Evolutionary conservation across 1,284 basidiomycete species (phyloP), one percentile per base, ranked within the genome.

Genomic region (Ganoderma boninense): DNA sequence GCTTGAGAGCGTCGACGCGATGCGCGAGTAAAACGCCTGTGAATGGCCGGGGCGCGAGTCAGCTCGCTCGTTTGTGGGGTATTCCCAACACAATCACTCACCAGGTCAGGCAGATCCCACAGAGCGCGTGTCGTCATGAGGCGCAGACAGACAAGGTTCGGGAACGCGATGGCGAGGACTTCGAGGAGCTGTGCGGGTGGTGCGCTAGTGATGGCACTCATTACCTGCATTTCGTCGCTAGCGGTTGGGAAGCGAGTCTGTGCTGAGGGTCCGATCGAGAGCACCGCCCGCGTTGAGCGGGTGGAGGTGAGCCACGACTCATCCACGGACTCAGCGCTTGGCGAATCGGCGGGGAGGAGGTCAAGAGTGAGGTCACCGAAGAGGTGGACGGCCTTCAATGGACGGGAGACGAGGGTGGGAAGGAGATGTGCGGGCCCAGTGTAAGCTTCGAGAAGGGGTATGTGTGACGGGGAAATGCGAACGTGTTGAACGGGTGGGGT

Each of bases 21-120:
- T 87, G 72, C 89, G 84, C 64, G 87, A 81, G 76, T 91, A 91
- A 77, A 92, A 91, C 35, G 84, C 82, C 92, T 92, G 73, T 49
- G 63, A 68, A 69, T 35, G 65, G 11, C 71, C 66, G 62, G 64
- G 52, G 61, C 29, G 29, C 29, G 40, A 7, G n/a, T 62, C 60
- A 62, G 60, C 60, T 11, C 38, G 35, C 40, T 20, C n/a, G 38
- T 38, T 8, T 5, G 23, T 43, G n/a, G 26, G 14, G 16, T 16
- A 62, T 6, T 29, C 49, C 16, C 23, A 14, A 60, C 20, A 26
- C 32, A n/a, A 64, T 65, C 23, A 80, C 80, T 74, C 63, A 82
- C 81, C 73, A 79, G 71, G 73, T 82, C 80, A 43, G 79, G 79
- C 52, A 77, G 71, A 60, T 80, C 78, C 73, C 78, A 78, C 67